Evolutionary conservation across 352 stramenopile species (phyloP), one percentile per base, ranked within the genome.

Genomic region (Pythium aristosporum): DNA sequence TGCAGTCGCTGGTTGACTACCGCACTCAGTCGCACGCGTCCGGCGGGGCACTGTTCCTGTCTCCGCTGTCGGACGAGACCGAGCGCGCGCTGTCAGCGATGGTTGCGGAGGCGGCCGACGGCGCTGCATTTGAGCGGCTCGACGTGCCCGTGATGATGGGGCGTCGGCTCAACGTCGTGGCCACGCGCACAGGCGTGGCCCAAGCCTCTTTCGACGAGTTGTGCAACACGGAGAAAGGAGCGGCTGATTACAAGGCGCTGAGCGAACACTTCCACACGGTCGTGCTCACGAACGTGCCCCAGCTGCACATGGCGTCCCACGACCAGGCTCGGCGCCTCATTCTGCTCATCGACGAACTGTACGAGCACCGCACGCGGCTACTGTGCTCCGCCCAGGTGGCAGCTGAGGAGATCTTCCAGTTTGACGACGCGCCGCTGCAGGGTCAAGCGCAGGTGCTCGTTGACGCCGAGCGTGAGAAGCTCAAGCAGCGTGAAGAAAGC

Each of bases 331-430:
- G 96, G 32, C 86, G 97, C 44, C 99, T 99, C 75, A 98, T 99
- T 70, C 88, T 97, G 48, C 78, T 99, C 2, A 82, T 99, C 48
- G 97, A 99, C 70, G 95, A 99, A 74, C 71, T 99, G 50, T 99
- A 99, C 63, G 96, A 99, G 71, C 86, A 89, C 46, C 75, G 73
- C 37, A 87, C 81, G 13, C 64, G 75, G 1, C 65, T 94, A 12
- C 55, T 95, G 0, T 74, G 80, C 57, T 88, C 85, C 2, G 78
- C 82, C 6, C 72, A 73, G 44, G 81, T 65, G 23, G 47, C 72
- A 0, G 66, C 76, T 10, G 61, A 70, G 32, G 49, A 76, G 18
- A 81, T 96, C 57, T 96, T 96, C 55, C 62, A 74, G n/a, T 92
- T 94, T 61, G 82, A 89, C 49, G 67, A 69, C 7, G 71, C 75